Conservation (phyloP, 805 yeast species). For the Clavispora santaluciae region DNA sequence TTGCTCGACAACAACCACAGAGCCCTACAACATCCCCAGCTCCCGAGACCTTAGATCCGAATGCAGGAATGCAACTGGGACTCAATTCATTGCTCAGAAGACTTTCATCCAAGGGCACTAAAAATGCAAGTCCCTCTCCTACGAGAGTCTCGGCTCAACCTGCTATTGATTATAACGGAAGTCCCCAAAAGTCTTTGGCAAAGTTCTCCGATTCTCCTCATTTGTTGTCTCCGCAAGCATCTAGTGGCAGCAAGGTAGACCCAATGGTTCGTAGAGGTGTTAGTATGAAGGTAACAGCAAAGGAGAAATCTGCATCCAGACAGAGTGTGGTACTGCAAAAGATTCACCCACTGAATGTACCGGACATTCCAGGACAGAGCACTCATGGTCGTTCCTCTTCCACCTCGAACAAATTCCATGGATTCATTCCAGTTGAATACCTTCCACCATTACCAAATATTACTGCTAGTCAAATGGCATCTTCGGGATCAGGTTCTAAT, state of each 20-base stretch:
- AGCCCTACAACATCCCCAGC: slow-evolving; percentile 21
- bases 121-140: slow-evolving; percentile 13
- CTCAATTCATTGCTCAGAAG: slow-evolving; percentile 34
- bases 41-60: slow-evolving; percentile 28
- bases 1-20: slow-evolving; percentile 26
- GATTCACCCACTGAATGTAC: not conserved
- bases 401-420: slow-evolving; percentile 26
- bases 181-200: slow-evolving; percentile 2
- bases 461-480: slow-evolving; percentile 23
- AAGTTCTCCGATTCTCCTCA: slow-evolving; percentile 2
- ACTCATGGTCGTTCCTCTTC: slow-evolving; percentile 17
- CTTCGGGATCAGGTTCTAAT: not conserved
- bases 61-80: slow-evolving; percentile 21
- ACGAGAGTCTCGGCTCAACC: not conserved
- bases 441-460: slow-evolving; percentile 43
- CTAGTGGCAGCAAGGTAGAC: slow-evolving; percentile 22
- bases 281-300: slow-evolving; percentile 56
- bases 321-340: not conserved
- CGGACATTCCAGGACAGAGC: not conserved
- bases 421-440: slow-evolving; percentile 39
- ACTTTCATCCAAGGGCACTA: slow-evolving; percentile 30
- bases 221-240: slow-evolving; percentile 11
- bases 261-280: slow-evolving; percentile 56
- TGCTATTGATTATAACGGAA: slow-evolving; percentile 1
- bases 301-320: slow-evolving; percentile 35